Percentiles rank a stretch among this genome's conserved stretches.
Conservation (phyloP, 2,329 filamentous ascomycete genomes). For the Pseudogymnoascus sp. region DNA sequence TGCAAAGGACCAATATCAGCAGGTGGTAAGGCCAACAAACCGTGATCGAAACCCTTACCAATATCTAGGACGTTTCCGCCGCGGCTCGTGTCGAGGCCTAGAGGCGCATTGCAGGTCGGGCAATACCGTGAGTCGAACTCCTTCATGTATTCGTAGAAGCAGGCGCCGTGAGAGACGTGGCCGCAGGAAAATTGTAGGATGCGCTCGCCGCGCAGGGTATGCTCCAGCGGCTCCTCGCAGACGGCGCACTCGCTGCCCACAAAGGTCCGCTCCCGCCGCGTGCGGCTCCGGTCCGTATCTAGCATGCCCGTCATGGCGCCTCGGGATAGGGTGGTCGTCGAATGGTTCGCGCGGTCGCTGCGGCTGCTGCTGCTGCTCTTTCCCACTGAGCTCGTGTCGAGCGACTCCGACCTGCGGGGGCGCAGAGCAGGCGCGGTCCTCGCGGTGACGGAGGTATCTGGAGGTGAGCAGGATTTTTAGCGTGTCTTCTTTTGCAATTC, state of each 20-base stretch:
- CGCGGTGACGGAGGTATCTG: not conserved
- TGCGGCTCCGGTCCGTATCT: conserved; percentile 69
- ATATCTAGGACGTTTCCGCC: conserved; percentile 90
- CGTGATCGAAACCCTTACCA: conserved; percentile 46
- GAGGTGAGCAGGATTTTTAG: conserved; percentile 1
- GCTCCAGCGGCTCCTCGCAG: conserved; percentile 92
- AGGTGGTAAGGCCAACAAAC: conserved; percentile 26
- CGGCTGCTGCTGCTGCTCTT: not conserved
- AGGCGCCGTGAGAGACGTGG: conserved; percentile 97
- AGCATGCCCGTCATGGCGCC: conserved; percentile 55
- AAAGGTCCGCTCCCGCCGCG: conserved; percentile 85
- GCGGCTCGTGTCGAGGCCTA: conserved; percentile 86
- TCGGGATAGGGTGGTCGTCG: conserved; percentile 3
- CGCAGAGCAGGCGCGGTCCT: not conserved
- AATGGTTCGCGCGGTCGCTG: not conserved
- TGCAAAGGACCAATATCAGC: conserved; percentile 17
- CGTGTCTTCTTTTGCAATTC: not conserved
- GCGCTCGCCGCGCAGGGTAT: conserved; percentile 86
- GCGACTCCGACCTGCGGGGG: not conserved
- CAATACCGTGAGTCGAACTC: conserved; percentile 92
- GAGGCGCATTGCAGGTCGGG: conserved; percentile 83
- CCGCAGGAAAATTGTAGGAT: conserved; percentile 92
- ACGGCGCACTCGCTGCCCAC: conserved; percentile 92
- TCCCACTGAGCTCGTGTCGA: not conserved
- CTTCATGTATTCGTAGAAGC: conserved; percentile 97